phyloP scores from a whole-genome alignment of 768 basidiomycete genomes.

The Atractiella rhizophila region DNA sequence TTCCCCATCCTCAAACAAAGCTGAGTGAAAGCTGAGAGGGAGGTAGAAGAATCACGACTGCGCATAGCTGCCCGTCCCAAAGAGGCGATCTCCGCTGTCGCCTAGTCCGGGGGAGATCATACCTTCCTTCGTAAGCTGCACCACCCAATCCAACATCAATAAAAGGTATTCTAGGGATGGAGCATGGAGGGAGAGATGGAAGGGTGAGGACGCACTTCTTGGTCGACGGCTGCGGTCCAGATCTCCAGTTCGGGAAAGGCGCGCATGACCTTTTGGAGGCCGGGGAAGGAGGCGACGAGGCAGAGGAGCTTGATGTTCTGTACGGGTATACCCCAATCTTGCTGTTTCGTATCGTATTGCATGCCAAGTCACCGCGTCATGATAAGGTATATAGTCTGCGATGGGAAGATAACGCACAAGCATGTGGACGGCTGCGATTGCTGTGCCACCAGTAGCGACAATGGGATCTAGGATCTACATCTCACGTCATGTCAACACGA shows the following conservation, averaged over 20 bases:
- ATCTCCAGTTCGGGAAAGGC: slow-evolving; percentile 64
- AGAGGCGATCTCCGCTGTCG: too few relatives aligned
- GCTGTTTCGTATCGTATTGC: neutral
- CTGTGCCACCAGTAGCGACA: slow-evolving; percentile 83
- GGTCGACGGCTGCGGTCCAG: slow-evolving; percentile 9
- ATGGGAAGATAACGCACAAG: slow-evolving; percentile 23
- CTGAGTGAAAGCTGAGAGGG: too few relatives aligned
- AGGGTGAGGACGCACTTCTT: too few relatives aligned
- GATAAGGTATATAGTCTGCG: slow-evolving; percentile 47
- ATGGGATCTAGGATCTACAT: slow-evolving; percentile 75
- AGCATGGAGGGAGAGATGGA: too few relatives aligned
- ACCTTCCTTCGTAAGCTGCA: too few relatives aligned
- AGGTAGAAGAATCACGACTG: too few relatives aligned
- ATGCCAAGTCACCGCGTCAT: neutral
- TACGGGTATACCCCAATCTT: slow-evolving; percentile 23
- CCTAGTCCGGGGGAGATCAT: too few relatives aligned
- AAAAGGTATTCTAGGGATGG: too few relatives aligned
- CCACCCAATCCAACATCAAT: too few relatives aligned
- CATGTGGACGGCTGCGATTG: slow-evolving; percentile 64
- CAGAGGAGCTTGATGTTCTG: slow-evolving; percentile 54
- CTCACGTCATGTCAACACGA: too few relatives aligned
- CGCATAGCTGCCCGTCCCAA: too few relatives aligned
- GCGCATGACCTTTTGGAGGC: slow-evolving; percentile 37
- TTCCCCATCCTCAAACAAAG: too few relatives aligned
- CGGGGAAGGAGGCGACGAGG: slow-evolving; percentile 51